Conservation (phyloP, 176 grass and related monocot genomes). For the Dendrocalamus sinicus region DNA sequence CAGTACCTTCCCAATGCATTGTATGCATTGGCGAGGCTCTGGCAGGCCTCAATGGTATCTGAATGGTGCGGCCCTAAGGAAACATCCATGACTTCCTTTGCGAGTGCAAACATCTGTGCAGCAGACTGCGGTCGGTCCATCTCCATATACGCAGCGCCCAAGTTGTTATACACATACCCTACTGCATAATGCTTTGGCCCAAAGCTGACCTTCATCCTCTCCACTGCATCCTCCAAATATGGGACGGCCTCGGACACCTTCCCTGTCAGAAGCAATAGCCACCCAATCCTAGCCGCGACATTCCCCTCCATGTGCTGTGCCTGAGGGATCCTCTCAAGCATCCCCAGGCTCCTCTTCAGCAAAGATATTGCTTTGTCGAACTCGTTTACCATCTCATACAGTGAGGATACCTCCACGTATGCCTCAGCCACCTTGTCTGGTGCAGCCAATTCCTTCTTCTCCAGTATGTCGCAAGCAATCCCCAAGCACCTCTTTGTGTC, state of each 20-base stretch:
- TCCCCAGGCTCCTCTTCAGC: constrained; percentile 74
- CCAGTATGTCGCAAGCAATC: constrained; percentile 65
- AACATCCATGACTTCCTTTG: constrained; percentile 86
- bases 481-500: constrained; percentile 81
- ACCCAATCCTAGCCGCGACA: constrained; percentile 73
- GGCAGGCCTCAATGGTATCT: constrained; percentile 81
- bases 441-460: constrained; percentile 60
- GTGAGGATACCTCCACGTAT: constrained; percentile 62
- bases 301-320: constrained; percentile 89
- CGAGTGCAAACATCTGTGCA: constrained; percentile 86
- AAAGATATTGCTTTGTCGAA: constrained; percentile 79
- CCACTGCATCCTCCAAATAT: constrained; percentile 72
- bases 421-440: constrained; percentile 69
- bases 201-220: constrained; percentile 89
- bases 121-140: constrained; percentile 77
- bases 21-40: constrained; percentile 93
- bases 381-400: constrained; percentile 79
- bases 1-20: constrained; percentile 73
- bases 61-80: constrained; percentile 80
- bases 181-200: constrained; percentile 85
- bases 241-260: constrained; percentile 71
- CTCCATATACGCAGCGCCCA: constrained; percentile 89
- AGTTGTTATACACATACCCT: constrained; percentile 89
- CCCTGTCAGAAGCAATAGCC: constrained; percentile 82
- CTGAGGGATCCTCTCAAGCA: constrained; percentile 88